Percentiles rank a stretch among this genome's conserved stretches.
Evolutionary conservation across 2,329 filamentous ascomycete species (phyloP).

Genomic region (Karstenula rhodostoma): DNA sequence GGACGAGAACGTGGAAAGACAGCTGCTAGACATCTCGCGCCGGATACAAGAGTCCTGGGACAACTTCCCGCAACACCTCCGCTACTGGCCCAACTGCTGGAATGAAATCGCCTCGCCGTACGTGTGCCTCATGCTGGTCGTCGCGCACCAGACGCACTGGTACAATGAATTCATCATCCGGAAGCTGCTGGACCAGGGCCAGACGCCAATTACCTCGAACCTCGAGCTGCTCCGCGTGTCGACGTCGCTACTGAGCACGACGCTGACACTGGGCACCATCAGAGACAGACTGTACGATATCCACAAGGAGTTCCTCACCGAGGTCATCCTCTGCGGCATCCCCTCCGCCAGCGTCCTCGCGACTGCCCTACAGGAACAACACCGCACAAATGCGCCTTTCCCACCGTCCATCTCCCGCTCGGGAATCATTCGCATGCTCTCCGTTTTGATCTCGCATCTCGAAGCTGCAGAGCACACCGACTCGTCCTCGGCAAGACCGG

Average conservation of each 20-base stretch:
- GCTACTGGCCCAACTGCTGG: conserved; percentile 42
- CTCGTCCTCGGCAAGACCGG: conserved; percentile 41
- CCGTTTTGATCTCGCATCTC: conserved; percentile 51
- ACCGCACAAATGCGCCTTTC: conserved; percentile 36
- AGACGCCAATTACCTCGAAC: conserved; percentile 32
- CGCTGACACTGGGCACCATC: conserved; percentile 36
- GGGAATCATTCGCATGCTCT: conserved; percentile 50
- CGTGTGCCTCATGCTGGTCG: conserved; percentile 45
- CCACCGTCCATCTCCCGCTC: conserved; percentile 43
- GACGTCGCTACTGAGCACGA: conserved; percentile 37
- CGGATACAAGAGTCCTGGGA: conserved; percentile 40
- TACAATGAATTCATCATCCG: conserved; percentile 49
- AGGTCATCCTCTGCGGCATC: conserved; percentile 40
- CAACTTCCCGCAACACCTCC: conserved; percentile 36
- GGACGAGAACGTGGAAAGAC: conserved; percentile 27
- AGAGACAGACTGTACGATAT: conserved; percentile 44
- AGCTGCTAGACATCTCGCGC: conserved; percentile 40
- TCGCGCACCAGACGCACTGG: conserved; percentile 43
- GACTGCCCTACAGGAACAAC: conserved; percentile 40
- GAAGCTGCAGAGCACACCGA: conserved; percentile 42
- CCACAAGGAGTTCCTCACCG: conserved; percentile 40
- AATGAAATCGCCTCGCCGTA: conserved; percentile 31
- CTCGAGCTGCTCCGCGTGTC: conserved; percentile 34
- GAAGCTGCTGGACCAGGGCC: conserved; percentile 39
- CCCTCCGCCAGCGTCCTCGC: conserved; percentile 40